Conservation (phyloP, 345 rosid species). For the Streptanthus diversifolius region DNA sequence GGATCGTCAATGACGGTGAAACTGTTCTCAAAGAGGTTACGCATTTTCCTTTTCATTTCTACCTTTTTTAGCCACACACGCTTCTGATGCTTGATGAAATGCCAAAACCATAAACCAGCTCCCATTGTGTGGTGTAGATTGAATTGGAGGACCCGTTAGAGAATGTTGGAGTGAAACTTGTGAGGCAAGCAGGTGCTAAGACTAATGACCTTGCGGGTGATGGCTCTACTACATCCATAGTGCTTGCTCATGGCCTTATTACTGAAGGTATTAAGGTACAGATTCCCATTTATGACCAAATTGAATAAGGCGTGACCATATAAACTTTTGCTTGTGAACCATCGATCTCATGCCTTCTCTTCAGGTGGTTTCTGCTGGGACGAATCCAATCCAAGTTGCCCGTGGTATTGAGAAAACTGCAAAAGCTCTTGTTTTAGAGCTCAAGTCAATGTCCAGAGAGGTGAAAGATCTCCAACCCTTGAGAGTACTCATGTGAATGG, state of each 20-base stretch:
- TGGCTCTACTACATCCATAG: conserved; percentile 87
- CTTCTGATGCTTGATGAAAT: conserved; percentile 16
- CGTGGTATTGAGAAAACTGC: conserved; percentile 83
- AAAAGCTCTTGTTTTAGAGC: conserved; percentile 74
- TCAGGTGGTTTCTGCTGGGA: conserved; percentile 83
- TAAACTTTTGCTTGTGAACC: conserved; percentile 7
- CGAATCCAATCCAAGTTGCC: conserved; percentile 74
- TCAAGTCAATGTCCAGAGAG: conserved; percentile 84
- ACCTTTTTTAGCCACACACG: not conserved
- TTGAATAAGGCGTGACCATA: not conserved
- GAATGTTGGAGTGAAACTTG: conserved; percentile 94
- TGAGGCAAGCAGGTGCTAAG: conserved; percentile 96
- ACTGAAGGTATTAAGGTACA: conserved; percentile 81
- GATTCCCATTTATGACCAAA: not conserved
- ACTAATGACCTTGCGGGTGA: conserved; percentile 94
- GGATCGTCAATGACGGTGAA: conserved; percentile 94
- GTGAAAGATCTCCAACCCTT: conserved; percentile 31
- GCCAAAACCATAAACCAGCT: not conserved
- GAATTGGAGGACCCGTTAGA: conserved; percentile 88
- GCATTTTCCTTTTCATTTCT: not conserved
- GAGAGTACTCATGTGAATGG: conserved; percentile 1
- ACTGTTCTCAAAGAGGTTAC: conserved; percentile 79
- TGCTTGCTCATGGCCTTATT: conserved; percentile 89
- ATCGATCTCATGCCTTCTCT: conserved; percentile 13
- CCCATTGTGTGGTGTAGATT: conserved; percentile 47